Percentiles rank a stretch among this genome's conserved stretches.
These are phyloP conservation scores for Wallacemonas sp. DNA, from an alignment of 208 protist species.

Conservation along the genomic window DNA sequence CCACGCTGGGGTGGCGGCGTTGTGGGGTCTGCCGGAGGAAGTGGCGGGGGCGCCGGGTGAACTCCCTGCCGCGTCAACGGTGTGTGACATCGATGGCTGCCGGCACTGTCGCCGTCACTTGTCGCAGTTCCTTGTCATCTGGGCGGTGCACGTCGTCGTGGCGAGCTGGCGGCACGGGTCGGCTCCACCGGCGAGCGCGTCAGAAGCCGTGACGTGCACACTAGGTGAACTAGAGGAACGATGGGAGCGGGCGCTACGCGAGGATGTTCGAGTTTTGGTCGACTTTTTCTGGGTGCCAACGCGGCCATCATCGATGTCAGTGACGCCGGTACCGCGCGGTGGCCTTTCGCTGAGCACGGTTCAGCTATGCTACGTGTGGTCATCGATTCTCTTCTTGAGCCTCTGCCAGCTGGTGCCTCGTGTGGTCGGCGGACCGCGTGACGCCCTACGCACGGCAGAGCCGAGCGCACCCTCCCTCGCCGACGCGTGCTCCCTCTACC, in stretches of 20 bases:
- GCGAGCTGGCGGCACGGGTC: neutral
- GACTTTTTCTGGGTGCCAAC: slow-evolving; percentile 4
- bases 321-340: neutral
- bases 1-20: neutral
- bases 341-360: neutral
- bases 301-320: neutral
- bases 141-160: neutral
- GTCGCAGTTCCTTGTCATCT: neutral
- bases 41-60: neutral
- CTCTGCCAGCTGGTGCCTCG: neutral
- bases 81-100: too few species aligned
- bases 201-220: neutral
- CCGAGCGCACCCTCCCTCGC: too few species aligned
- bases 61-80: too few species aligned
- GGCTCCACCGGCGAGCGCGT: too few species aligned
- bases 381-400: neutral
- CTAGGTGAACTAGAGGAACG: neutral
- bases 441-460: too few species aligned
- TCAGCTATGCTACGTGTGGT: slow-evolving; percentile 1
- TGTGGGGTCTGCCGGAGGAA: neutral
- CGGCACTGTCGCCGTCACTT: too few species aligned
- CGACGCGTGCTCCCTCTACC: too few species aligned
- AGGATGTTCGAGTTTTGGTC: neutral
- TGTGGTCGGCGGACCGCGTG: too few species aligned
- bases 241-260: neutral